These are phyloP conservation scores for Penicillium turbatum DNA, from an alignment of 495 filamentous ascomycete species.

Conservation along the genomic window DNA sequence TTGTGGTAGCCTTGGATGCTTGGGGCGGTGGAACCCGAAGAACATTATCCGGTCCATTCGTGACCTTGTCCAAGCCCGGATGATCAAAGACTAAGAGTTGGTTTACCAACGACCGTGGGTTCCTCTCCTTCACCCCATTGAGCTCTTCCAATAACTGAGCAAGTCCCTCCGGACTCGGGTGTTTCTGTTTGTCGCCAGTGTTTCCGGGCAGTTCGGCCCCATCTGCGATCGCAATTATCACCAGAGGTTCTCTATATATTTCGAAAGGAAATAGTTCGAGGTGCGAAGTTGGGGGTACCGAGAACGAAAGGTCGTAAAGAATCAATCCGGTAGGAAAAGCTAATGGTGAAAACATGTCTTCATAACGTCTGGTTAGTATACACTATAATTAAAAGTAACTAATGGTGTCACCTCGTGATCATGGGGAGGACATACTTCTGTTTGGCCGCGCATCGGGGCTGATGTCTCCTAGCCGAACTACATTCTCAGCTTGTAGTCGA, in stretches of 20 bases:
- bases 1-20: conserved; percentile 75
- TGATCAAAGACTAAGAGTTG: conserved; percentile 77
- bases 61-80: conserved; percentile 36
- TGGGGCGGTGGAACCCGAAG: conserved; percentile 68
- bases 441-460: conserved; percentile 83
- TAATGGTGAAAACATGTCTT: conserved; percentile 93
- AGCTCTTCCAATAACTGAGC: conserved; percentile 65
- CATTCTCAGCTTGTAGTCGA: conserved; percentile 71
- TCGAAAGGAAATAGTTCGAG: conserved; percentile 80
- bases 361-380: conserved; percentile 28
- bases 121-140: conserved; percentile 51
- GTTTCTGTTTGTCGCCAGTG: conserved; percentile 28
- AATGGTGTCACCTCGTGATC: neutral
- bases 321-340: conserved; percentile 87
- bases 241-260: conserved; percentile 71
- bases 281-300: conserved; percentile 71
- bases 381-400: neutral
- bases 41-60: conserved; percentile 48
- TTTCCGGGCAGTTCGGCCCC: conserved; percentile 51
- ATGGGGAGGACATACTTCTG: conserved; percentile 60
- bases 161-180: conserved; percentile 44
- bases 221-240: conserved; percentile 76
- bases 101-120: conserved; percentile 72
- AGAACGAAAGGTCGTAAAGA: conserved; percentile 82
- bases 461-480: conserved; percentile 85